Conservation (phyloP, 805 yeast genomes). For the Kazachstania kunashirensis region DNA sequence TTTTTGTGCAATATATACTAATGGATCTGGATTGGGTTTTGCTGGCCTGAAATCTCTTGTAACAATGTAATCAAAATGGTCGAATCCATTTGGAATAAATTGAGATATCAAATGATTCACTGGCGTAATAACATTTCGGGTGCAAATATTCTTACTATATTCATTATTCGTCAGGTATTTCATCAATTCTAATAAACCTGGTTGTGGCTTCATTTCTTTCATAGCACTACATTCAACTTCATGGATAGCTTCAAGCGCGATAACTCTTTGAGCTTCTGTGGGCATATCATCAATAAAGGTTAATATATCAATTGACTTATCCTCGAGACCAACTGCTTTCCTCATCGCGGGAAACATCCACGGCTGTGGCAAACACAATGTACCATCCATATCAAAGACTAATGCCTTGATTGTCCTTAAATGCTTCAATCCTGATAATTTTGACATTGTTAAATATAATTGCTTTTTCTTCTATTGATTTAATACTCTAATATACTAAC, state of each 20-base stretch:
- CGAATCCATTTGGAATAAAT: constrained; percentile 33
- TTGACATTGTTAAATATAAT: constrained; percentile 12
- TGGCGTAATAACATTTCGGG: constrained; percentile 47
- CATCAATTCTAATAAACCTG: constrained; percentile 39
- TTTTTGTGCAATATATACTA: constrained; percentile 42
- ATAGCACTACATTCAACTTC: constrained; percentile 54
- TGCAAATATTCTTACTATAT: constrained; percentile 48
- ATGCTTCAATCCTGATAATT: constrained; percentile 6
- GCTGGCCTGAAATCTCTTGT: constrained; percentile 61
- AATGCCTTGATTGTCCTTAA: constrained; percentile 36
- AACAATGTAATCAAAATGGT: constrained; percentile 41
- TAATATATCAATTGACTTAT: constrained; percentile 42
- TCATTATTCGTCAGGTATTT: constrained; percentile 20
- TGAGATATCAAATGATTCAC: constrained; percentile 42
- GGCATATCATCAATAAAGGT: constrained; percentile 38
- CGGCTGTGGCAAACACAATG: constrained; percentile 55
- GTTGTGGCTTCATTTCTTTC: constrained; percentile 44
- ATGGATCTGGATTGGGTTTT: constrained; percentile 58
- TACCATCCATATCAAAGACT: constrained; percentile 76
- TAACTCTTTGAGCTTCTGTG: constrained; percentile 30
- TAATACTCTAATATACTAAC: no score
- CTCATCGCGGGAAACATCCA: constrained; percentile 55
- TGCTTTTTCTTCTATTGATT: no score
- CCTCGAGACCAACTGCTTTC: constrained; percentile 41
- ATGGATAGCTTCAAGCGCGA: constrained; percentile 39